Evolutionary conservation across 2,329 filamentous ascomycete genomes (phyloP).

Genomic region (Elsinoe australis): DNA sequence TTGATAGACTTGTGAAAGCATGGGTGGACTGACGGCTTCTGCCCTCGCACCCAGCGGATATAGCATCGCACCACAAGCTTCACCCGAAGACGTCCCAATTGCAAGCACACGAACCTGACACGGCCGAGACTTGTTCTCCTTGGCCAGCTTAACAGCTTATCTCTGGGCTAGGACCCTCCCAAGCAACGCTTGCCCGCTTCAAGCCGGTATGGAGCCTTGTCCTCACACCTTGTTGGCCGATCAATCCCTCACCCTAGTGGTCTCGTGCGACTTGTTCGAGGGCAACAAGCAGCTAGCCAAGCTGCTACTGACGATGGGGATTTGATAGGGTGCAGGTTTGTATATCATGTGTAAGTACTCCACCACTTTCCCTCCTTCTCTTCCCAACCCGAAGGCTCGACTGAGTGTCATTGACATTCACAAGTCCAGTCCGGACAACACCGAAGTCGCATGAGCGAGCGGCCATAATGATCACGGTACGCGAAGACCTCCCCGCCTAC

Average conservation of each 20-base stretch:
- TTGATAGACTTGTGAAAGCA: no score
- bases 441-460: neutral
- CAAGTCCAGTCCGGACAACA: no score
- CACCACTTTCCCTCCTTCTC: neutral
- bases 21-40: no score
- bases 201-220: slow-evolving; percentile 1
- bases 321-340: neutral
- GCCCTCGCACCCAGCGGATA: no score
- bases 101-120: no score
- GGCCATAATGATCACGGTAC: slow-evolving; percentile 3
- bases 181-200: slow-evolving; percentile 15
- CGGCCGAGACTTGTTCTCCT: no score
- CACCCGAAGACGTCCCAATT: no score
- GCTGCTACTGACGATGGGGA: neutral
- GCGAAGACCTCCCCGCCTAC: slow-evolving; percentile 7
- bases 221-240: slow-evolving; percentile 11
- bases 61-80: no score
- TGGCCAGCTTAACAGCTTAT: no score
- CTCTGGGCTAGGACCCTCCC: slow-evolving; percentile 11
- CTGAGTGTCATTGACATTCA: neutral
- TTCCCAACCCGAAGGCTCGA: no score
- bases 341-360: neutral
- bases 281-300: neutral
- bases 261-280: neutral
- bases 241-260: neutral